Evolutionary conservation across 352 stramenopile genomes (phyloP).

Genomic region (Globisporangium paroecandrum): DNA sequence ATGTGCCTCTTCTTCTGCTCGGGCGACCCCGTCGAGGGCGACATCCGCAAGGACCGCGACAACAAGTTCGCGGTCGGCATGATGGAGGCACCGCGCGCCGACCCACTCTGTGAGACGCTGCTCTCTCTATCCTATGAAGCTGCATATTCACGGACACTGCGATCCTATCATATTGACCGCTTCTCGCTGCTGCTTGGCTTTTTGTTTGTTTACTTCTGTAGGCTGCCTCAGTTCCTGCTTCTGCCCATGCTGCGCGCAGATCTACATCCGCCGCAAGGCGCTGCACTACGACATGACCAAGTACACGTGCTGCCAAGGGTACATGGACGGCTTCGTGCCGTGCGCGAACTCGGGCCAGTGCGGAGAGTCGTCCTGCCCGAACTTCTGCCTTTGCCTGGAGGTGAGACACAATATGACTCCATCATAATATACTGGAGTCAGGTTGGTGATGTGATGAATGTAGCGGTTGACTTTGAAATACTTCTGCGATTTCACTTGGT

Average conservation of each 20-base stretch:
- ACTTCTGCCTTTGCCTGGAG: slow-evolving; percentile 90
- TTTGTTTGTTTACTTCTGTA: slow-evolving; percentile 8
- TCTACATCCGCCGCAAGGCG: slow-evolving; percentile 89
- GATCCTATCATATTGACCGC: background rate
- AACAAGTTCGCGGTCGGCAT: slow-evolving; percentile 84
- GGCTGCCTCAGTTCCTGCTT: slow-evolving; percentile 70
- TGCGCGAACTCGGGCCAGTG: slow-evolving; percentile 82
- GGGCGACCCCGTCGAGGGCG: slow-evolving; percentile 57
- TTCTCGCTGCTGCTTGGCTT: background rate
- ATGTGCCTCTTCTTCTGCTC: slow-evolving; percentile 71
- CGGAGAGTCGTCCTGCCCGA: slow-evolving; percentile 84
- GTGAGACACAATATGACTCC: slow-evolving; percentile 19
- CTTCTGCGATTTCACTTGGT: background rate
- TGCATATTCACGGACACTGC: background rate
- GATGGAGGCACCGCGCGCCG: slow-evolving; percentile 80
- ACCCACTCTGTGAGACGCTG: slow-evolving; percentile 72
- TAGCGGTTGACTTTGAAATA: background rate
- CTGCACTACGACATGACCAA: slow-evolving; percentile 91
- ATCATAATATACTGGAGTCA: background rate
- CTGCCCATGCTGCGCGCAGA: slow-evolving; percentile 88
- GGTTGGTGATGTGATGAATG: background rate
- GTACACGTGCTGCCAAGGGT: slow-evolving; percentile 92
- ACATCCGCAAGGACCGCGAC: slow-evolving; percentile 66
- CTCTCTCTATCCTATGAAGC: background rate
- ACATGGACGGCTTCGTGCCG: slow-evolving; percentile 89